These are phyloP conservation scores for Gossypium schwendimanii DNA, from an alignment of 441 rosid species.

Conservation along the genomic window DNA sequence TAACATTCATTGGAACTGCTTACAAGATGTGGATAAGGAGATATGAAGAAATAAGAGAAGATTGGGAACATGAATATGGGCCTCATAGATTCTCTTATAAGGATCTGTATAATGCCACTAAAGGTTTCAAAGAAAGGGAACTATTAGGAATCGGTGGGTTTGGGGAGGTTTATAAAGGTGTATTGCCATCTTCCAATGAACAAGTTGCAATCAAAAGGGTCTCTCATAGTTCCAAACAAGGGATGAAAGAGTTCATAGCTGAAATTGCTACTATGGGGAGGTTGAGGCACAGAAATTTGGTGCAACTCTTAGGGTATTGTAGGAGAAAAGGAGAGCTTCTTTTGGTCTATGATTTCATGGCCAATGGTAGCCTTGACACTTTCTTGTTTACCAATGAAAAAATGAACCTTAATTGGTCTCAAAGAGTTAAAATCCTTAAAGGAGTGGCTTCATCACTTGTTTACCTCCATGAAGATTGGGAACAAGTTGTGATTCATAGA, in stretches of 20 bases:
- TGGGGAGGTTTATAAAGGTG: slow-evolving; percentile 36
- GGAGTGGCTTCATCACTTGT: slow-evolving; percentile 35
- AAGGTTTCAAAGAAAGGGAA: slow-evolving; percentile 34
- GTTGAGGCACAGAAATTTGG: slow-evolving; percentile 37
- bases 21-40: slow-evolving; percentile 10
- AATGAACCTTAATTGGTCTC: slow-evolving; percentile 26
- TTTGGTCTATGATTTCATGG: slow-evolving; percentile 38
- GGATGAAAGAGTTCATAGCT: slow-evolving; percentile 34
- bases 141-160: slow-evolving; percentile 32
- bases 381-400: slow-evolving; percentile 28
- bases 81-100: slow-evolving; percentile 46
- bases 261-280: slow-evolving; percentile 35
- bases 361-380: slow-evolving; percentile 38
- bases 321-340: slow-evolving; percentile 34
- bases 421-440: slow-evolving; percentile 26
- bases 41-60: slow-evolving; percentile 41
- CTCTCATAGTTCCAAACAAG: slow-evolving; percentile 33
- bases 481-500: slow-evolving; percentile 36
- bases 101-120: slow-evolving; percentile 33
- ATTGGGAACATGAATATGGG: slow-evolving; percentile 49
- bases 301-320: slow-evolving; percentile 36
- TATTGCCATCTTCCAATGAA: slow-evolving; percentile 20
- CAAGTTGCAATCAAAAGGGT: slow-evolving; percentile 36
- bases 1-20: neutral
- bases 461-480: slow-evolving; percentile 34